Base-by-base conservation (phyloP, 2,329 filamentous ascomycete genomes). In the Dothistroma septosporum region DNA sequence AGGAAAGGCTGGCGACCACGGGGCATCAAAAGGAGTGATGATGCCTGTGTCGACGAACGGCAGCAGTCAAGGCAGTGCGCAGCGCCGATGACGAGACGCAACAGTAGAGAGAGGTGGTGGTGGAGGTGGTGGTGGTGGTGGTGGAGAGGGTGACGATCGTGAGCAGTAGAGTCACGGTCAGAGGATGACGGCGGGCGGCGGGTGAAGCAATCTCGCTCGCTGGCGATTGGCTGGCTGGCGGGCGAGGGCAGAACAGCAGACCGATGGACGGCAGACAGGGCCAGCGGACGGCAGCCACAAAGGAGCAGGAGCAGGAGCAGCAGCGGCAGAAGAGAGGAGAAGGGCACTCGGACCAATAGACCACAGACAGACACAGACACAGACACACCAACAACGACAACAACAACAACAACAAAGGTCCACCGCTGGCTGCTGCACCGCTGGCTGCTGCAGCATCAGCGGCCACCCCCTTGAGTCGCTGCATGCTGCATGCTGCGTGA, bases 21-120 rank as follows among this genome's bases (percentile, higher is more conserved):
- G 66, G 68, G 66, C 69, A 69, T 66, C 70, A 70, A 64, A 72
- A 70, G 62, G 70, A 72, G 66, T 70, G 70, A 66, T 70, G 69
- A 67, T 67, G 67, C 66, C 66, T 59, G 57, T 22, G 60, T 58
- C 55, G 54, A 55, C 35, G 50, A 59, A 56, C 41, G 14, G 35
- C 35, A 37, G 55, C 19, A 59, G 58, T 49, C n/a, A 58, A n/a
- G 47, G 55, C 41, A 48, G 50, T 14, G 53, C 55, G 53, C 47
- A 53, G 53, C 50, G 60, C 47, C 47, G 61, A 53, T 53, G 52
- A 61, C 41, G 55, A 59, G 58, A 60, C 21, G 55, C 58, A 47
- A 12, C n/a, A 47, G 44, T 31, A 37, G 44, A 49, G 47, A n/a
- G n/a, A n/a, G 64, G 56, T 58, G 55, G 53, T 61, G 61, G 50